phyloP scores from a whole-genome alignment of 306 rosid genomes.

The Prunus padus region DNA sequence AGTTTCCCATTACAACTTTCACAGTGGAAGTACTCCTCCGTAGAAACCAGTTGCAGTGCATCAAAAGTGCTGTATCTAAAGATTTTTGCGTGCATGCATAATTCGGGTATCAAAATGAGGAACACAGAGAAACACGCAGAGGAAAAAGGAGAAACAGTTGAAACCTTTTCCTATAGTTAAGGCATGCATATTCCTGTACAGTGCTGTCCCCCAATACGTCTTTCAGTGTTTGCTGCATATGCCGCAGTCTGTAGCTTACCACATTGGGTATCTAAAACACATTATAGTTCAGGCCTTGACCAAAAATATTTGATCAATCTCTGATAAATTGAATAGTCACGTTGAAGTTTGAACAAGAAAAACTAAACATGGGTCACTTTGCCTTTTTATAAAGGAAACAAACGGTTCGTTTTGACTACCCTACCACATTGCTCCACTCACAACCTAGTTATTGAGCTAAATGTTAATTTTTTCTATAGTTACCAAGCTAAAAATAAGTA shows the following conservation, averaged over 20 bases:
- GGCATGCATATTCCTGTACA: slow-evolving; percentile 86
- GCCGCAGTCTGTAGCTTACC: slow-evolving; percentile 87
- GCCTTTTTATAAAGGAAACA: neutral
- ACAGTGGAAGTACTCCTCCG: slow-evolving; percentile 89
- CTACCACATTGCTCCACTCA: slow-evolving; percentile 21
- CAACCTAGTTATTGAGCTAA: slow-evolving; percentile 16
- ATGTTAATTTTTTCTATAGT: neutral
- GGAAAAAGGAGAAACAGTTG: neutral
- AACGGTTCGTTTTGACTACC: slow-evolving; percentile 14
- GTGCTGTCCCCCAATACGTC: slow-evolving; percentile 97
- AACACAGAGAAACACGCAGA: neutral
- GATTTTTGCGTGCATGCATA: slow-evolving; percentile 10
- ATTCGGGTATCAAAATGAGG: neutral
- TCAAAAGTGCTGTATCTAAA: slow-evolving; percentile 88
- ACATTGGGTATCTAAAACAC: slow-evolving; percentile 78
- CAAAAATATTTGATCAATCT: slow-evolving; percentile 22
- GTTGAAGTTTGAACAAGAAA: slow-evolving; percentile 24
- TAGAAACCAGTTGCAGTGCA: slow-evolving; percentile 71
- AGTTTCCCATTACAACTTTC: slow-evolving; percentile 83
- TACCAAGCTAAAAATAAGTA: neutral
- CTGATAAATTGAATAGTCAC: slow-evolving; percentile 19
- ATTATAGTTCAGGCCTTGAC: slow-evolving; percentile 27
- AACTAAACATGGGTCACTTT: neutral
- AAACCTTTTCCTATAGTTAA: slow-evolving; percentile 82
- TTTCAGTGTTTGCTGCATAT: slow-evolving; percentile 91